phyloP scores from a whole-genome alignment of 2,329 filamentous ascomycete species.

The Fusarium secorum region DNA sequence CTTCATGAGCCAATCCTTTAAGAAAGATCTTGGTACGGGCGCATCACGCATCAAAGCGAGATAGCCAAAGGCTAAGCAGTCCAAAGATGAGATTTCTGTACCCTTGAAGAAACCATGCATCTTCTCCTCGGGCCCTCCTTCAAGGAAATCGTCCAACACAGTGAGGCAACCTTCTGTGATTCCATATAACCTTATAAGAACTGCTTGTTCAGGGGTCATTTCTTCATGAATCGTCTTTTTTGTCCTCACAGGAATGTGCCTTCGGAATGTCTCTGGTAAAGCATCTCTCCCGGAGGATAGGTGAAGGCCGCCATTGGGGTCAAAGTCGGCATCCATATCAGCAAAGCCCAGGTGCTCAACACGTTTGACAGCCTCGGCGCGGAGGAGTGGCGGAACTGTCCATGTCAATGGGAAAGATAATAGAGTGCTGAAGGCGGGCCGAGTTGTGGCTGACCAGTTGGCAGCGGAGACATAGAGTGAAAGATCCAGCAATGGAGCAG shows the following conservation, averaged over 20 bases:
- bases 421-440: slow-evolving; percentile 80
- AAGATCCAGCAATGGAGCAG: slow-evolving; percentile 81
- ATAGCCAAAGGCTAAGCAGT: slow-evolving; percentile 84
- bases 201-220: slow-evolving; percentile 74
- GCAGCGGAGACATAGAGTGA: slow-evolving; percentile 89
- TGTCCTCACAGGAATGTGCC: slow-evolving; percentile 50
- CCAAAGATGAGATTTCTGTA: slow-evolving; percentile 55
- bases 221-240: slow-evolving; percentile 67
- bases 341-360: slow-evolving; percentile 76
- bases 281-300: slow-evolving; percentile 49
- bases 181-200: slow-evolving; percentile 78
- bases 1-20: slow-evolving; percentile 52
- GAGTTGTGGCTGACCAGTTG: slow-evolving; percentile 81
- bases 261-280: slow-evolving; percentile 52
- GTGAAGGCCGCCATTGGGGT: slow-evolving; percentile 49
- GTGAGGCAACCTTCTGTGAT: slow-evolving; percentile 75
- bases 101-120: slow-evolving; percentile 45
- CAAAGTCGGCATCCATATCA: slow-evolving; percentile 69
- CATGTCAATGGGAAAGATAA: slow-evolving; percentile 90
- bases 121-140: slow-evolving; percentile 30
- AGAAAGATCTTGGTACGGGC: slow-evolving; percentile 53
- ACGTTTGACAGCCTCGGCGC: slow-evolving; percentile 72
- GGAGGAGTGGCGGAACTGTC: slow-evolving; percentile 78
- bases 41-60: slow-evolving; percentile 73
- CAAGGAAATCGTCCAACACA: slow-evolving; percentile 69